Conservation (phyloP, 371 early-diverging fungal species). For the Actinomortierella ambigua region DNA sequence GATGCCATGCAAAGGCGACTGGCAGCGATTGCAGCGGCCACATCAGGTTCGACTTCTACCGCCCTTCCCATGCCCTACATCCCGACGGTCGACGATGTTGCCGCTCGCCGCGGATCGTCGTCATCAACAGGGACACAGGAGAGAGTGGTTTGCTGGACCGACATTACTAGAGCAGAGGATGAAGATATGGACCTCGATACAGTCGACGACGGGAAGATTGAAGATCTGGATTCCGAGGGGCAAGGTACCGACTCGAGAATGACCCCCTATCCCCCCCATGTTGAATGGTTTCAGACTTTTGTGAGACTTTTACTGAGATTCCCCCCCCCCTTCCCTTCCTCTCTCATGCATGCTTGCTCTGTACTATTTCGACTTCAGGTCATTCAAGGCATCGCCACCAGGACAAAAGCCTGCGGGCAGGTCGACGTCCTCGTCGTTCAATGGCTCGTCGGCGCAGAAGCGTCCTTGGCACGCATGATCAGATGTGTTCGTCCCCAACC, state of each 20-base stretch:
- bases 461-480: constrained; percentile 10
- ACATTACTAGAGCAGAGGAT: constrained; percentile 24
- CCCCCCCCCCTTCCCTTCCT: too few species aligned
- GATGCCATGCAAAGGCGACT: constrained; percentile 28
- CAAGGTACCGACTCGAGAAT: too few species aligned
- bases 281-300: too few species aligned
- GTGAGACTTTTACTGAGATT: too few species aligned
- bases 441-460: constrained; percentile 1
- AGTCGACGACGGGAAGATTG: constrained; percentile 6
- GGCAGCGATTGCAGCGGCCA: constrained; percentile 5
- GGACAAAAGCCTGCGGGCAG: neutral
- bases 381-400: too few species aligned
- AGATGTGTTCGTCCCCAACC: constrained; percentile 5
- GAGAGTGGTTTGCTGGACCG: constrained; percentile 33
- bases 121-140: constrained; percentile 41
- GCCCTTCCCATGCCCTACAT: too few species aligned
- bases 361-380: too few species aligned
- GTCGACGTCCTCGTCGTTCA: constrained; percentile 22
- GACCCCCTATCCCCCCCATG: too few species aligned
- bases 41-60: constrained; percentile 4
- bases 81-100: too few species aligned
- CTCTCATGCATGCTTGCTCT: too few species aligned
- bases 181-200: constrained; percentile 7
- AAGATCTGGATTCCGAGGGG: constrained; percentile 10
- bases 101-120: constrained; percentile 25